These are phyloP conservation scores for Graphilbum fragrans DNA, from an alignment of 2,329 filamentous ascomycete species.

Conservation along the genomic window DNA sequence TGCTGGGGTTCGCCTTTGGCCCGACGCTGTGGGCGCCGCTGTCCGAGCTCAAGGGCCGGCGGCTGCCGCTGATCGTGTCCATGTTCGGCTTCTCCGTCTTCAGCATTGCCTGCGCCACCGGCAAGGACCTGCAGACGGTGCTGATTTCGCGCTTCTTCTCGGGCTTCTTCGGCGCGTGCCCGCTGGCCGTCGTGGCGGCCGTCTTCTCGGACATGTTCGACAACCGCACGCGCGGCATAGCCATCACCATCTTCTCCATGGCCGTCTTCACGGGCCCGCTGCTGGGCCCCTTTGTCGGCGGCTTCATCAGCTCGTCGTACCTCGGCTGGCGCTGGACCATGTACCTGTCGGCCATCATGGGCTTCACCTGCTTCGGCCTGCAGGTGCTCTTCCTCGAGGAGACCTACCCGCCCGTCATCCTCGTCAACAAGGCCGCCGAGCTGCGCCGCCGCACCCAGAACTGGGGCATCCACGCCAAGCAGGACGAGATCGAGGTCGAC, in stretches of 20 bases:
- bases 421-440: constrained; percentile 47
- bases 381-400: constrained; percentile 54
- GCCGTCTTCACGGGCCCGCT: constrained; percentile 56
- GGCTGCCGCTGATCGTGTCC: constrained; percentile 45
- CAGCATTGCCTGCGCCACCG: constrained; percentile 50
- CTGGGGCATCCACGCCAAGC: constrained; percentile 61
- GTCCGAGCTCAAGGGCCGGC: constrained; percentile 58
- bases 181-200: constrained; percentile 56
- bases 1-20: constrained; percentile 60
- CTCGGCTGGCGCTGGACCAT: constrained; percentile 66
- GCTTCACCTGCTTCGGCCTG: constrained; percentile 44
- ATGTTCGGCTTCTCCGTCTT: constrained; percentile 62
- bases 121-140: constrained; percentile 57
- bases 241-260: constrained; percentile 46
- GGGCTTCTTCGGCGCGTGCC: constrained; percentile 60
- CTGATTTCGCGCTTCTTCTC: constrained; percentile 62
- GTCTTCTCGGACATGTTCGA: constrained; percentile 64
- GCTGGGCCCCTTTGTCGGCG: constrained; percentile 56
- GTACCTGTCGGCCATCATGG: constrained; percentile 52
- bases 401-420: constrained; percentile 57
- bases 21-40: constrained; percentile 63
- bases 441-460: constrained; percentile 52
- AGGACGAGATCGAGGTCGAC: constrained; percentile 60
- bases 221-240: constrained; percentile 46
- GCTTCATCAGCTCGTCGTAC: constrained; percentile 49